Conservation (phyloP, 352 stramenopile genomes). For the Hyaloperonospora brassicae region DNA sequence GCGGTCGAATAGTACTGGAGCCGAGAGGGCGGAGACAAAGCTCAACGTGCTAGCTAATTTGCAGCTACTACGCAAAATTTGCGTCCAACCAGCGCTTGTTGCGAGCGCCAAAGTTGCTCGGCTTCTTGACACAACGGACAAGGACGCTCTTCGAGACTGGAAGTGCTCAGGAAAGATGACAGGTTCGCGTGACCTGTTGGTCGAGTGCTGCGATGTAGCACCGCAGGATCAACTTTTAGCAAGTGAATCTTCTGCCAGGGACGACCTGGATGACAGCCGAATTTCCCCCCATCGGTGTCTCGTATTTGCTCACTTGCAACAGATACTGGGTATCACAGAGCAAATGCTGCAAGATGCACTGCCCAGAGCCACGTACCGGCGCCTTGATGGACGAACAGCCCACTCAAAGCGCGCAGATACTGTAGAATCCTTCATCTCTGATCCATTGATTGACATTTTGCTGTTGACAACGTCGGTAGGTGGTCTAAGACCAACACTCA, state of each 20-base stretch:
- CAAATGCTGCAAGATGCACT: slow-evolving; percentile 73
- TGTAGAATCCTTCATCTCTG: slow-evolving; percentile 89
- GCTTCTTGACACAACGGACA: slow-evolving; percentile 25
- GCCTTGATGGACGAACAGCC: slow-evolving; percentile 89
- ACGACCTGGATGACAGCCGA: slow-evolving; percentile 13
- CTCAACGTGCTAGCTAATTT: slow-evolving; percentile 52
- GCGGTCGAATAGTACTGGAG: background rate
- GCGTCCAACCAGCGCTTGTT: slow-evolving; percentile 91
- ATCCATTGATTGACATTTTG: slow-evolving; percentile 89
- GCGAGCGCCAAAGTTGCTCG: slow-evolving; percentile 19
- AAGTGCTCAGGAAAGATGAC: slow-evolving; percentile 89
- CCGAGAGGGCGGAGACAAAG: slow-evolving; percentile 10
- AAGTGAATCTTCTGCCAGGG: background rate
- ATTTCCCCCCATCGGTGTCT: slow-evolving; percentile 86
- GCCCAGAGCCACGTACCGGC: slow-evolving; percentile 66
- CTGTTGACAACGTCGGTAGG: slow-evolving; percentile 94
- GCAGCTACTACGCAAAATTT: slow-evolving; percentile 87
- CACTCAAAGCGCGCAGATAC: slow-evolving; percentile 59
- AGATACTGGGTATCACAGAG: slow-evolving; percentile 92
- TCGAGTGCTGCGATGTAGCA: slow-evolving; percentile 52
- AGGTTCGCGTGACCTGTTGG: slow-evolving; percentile 68
- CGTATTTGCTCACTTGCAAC: slow-evolving; percentile 92
- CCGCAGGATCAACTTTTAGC: slow-evolving; percentile 15
- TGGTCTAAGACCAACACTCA: slow-evolving; percentile 94
- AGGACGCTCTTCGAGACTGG: slow-evolving; percentile 31